phyloP scores from a whole-genome alignment of 345 rosid species.

The Syzygium oleosum region DNA sequence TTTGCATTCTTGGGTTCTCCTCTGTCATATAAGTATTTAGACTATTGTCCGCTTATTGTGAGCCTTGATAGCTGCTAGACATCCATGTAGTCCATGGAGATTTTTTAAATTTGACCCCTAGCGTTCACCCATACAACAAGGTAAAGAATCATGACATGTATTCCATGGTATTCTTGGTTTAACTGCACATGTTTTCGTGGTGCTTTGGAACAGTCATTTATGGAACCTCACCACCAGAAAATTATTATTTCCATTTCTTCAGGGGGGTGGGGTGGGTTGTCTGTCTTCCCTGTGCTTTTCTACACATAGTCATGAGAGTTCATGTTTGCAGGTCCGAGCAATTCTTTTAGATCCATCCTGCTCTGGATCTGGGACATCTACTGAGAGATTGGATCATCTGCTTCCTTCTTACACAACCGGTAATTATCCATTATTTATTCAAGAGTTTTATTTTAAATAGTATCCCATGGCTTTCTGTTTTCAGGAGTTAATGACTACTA shows the following conservation, averaged over 20 bases:
- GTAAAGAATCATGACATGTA: constrained; percentile 8
- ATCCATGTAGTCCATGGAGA: constrained; percentile 50
- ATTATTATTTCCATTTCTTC: neutral
- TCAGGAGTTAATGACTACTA: neutral
- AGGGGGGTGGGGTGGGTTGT: neutral
- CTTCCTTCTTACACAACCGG: constrained; percentile 66
- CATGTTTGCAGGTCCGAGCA: constrained; percentile 44
- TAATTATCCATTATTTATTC: constrained; percentile 1
- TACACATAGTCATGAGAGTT: neutral
- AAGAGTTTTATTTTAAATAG: neutral
- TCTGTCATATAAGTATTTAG: neutral
- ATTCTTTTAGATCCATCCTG: constrained; percentile 96
- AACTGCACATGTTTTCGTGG: neutral
- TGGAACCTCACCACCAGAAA: neutral
- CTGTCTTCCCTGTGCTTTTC: neutral
- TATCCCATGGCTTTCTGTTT: neutral
- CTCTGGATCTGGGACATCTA: constrained; percentile 84
- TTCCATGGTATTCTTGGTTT: neutral
- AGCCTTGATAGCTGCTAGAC: constrained; percentile 45
- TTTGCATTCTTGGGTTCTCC: neutral
- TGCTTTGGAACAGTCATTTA: neutral
- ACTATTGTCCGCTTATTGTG: neutral
- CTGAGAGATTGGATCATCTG: constrained; percentile 82
- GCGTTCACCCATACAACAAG: constrained; percentile 48
- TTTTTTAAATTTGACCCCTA: constrained; percentile 61